These are phyloP conservation scores for Nematocida sp. DNA, from an alignment of 371 early-diverging fungal genomes.

Conservation along the genomic window DNA sequence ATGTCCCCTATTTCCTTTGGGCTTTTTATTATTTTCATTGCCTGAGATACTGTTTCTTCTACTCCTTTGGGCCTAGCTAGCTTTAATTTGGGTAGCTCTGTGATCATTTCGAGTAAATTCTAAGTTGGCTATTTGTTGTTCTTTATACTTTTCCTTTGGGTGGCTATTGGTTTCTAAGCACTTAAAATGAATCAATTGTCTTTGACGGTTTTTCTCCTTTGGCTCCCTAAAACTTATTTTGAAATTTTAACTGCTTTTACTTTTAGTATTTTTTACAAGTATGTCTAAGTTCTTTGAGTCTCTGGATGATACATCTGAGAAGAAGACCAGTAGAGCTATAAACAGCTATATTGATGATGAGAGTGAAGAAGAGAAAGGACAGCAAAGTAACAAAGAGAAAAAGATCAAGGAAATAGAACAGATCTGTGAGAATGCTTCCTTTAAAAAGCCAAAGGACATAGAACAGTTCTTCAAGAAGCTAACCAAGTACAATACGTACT, in stretches of 20 bases:
- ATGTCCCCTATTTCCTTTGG: too few species aligned
- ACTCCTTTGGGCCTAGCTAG: too few species aligned
- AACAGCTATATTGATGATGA: conserved; percentile 10
- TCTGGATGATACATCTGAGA: conserved; percentile 14
- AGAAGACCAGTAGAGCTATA: conserved; percentile 10
- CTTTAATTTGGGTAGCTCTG: too few species aligned
- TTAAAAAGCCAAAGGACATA: conserved; percentile 49
- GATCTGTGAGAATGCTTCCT: conserved; percentile 13
- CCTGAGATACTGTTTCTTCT: too few species aligned
- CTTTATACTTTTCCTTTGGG: too few species aligned
- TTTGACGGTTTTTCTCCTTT: not conserved
- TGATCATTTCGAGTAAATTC: too few species aligned
- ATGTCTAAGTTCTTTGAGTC: conserved; percentile 52
- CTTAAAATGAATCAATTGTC: too few species aligned
- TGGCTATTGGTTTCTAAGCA: too few species aligned
- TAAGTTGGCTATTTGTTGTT: too few species aligned
- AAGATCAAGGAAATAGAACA: conserved; percentile 31
- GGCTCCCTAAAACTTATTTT: not conserved
- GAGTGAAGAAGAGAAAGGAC: conserved; percentile 37
- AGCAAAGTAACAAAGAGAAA: conserved; percentile 39
- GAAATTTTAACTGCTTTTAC: not conserved
- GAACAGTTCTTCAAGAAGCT: conserved; percentile 41
- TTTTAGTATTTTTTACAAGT: conserved; percentile 16
- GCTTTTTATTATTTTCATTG: too few species aligned
- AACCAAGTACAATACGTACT: conserved; percentile 20